Evolutionary conservation across 1,139 yeast genomes (phyloP).

Genomic region (Kodamaea plutei): DNA sequence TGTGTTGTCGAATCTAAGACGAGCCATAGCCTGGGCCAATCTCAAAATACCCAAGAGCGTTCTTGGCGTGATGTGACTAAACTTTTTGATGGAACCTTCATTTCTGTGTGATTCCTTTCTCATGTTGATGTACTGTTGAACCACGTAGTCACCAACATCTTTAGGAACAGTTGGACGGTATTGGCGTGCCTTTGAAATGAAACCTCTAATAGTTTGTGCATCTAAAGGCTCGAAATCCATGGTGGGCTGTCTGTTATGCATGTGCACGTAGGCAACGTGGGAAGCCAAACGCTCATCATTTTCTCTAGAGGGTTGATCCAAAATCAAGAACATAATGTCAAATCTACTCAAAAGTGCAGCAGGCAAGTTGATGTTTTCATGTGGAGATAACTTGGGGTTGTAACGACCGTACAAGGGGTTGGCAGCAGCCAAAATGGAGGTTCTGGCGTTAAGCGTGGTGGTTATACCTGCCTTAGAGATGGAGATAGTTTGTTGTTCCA

Average conservation of each 20-base stretch:
- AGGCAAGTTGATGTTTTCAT: slow-evolving; percentile 93
- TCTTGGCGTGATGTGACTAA: slow-evolving; percentile 93
- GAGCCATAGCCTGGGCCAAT: slow-evolving; percentile 90
- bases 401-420: slow-evolving; percentile 96
- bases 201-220: slow-evolving; percentile 79
- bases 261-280: slow-evolving; percentile 94
- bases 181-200: slow-evolving; percentile 79
- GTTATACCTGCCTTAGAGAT: slow-evolving; percentile 98
- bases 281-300: slow-evolving; percentile 81
- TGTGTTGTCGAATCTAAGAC: slow-evolving; percentile 71
- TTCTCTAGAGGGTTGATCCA: slow-evolving; percentile 81
- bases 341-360: slow-evolving; percentile 96
- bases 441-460: slow-evolving; percentile 92
- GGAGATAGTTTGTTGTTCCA: slow-evolving; percentile 99
- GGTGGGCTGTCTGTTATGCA: slow-evolving; percentile 84
- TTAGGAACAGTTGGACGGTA: slow-evolving; percentile 84
- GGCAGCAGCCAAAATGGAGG: slow-evolving; percentile 96
- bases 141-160: slow-evolving; percentile 84
- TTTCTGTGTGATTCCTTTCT: slow-evolving; percentile 85
- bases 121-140: slow-evolving; percentile 81
- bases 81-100: slow-evolving; percentile 73
- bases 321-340: slow-evolving; percentile 79
- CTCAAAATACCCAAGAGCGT: slow-evolving; percentile 88
- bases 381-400: slow-evolving; percentile 85
- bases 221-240: slow-evolving; percentile 74